phyloP scores from a whole-genome alignment of 805 yeast species.

The Myxozyma lipomycoides region DNA sequence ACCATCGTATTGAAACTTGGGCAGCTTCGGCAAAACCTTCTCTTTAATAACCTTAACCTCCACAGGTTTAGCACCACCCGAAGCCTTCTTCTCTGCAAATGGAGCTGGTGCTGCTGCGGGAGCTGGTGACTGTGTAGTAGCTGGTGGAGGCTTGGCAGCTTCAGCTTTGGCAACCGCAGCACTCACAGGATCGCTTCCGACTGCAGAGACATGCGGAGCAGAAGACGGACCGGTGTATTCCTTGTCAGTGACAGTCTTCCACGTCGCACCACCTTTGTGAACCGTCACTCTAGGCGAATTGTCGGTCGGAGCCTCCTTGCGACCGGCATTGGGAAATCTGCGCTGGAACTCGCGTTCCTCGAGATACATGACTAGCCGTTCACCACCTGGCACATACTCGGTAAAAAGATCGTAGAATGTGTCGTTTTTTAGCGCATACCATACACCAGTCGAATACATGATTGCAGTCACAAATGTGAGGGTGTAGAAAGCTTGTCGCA shows the following conservation, averaged over 20 bases:
- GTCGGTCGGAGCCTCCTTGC: slow-evolving; percentile 15
- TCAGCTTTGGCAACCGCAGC: slow-evolving; percentile 28
- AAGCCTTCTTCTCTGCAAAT: background rate
- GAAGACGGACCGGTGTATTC: slow-evolving; percentile 27
- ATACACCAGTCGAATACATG: slow-evolving; percentile 59
- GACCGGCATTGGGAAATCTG: slow-evolving; percentile 29
- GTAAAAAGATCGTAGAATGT: slow-evolving; percentile 58
- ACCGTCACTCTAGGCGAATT: slow-evolving; percentile 23
- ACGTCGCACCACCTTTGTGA: slow-evolving; percentile 28
- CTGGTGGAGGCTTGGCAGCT: slow-evolving; percentile 33
- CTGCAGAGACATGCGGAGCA: slow-evolving; percentile 27
- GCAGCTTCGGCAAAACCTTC: slow-evolving; percentile 23
- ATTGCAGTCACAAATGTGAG: slow-evolving; percentile 33
- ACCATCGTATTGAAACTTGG: slow-evolving; percentile 26
- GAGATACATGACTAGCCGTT: slow-evolving; percentile 47
- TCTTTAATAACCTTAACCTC: slow-evolving; percentile 16
- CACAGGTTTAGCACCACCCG: background rate
- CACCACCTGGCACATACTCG: slow-evolving; percentile 63
- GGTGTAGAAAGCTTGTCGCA: slow-evolving; percentile 35
- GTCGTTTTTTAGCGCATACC: slow-evolving; percentile 52
- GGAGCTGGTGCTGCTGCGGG: slow-evolving; percentile 10
- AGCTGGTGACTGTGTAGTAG: slow-evolving; percentile 26
- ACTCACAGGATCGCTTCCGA: background rate
- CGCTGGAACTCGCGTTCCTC: slow-evolving; percentile 42
- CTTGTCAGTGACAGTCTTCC: slow-evolving; percentile 22